These are phyloP conservation scores for Centella asiatica DNA, from an alignment of 129 eudicot genomes.

Conservation along the genomic window DNA sequence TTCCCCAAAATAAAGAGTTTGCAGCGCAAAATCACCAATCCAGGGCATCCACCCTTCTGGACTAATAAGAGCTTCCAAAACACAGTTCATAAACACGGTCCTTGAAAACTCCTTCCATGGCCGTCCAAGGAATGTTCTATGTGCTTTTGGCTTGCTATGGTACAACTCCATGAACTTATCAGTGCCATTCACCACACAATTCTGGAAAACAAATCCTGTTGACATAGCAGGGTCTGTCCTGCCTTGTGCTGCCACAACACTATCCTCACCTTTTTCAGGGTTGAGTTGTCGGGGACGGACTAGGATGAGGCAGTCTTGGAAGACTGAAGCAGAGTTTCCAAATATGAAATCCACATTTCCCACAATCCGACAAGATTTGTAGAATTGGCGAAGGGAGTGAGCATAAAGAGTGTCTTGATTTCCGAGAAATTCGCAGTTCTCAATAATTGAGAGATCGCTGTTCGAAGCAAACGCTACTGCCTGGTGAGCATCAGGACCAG, in stretches of 20 bases:
- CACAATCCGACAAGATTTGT: constrained; percentile 28
- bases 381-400: constrained; percentile 33
- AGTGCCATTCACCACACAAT: constrained; percentile 28
- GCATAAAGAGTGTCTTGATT: constrained; percentile 41
- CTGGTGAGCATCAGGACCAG: constrained; percentile 38
- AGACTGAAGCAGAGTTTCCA: constrained; percentile 30
- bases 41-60: constrained; percentile 38
- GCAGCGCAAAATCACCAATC: constrained; percentile 29
- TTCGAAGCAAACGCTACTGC: constrained; percentile 37
- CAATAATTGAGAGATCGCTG: constrained; percentile 27
- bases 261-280: constrained; percentile 31
- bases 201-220: constrained; percentile 30
- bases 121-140: constrained; percentile 28
- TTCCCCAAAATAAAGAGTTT: constrained; percentile 37
- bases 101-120: constrained; percentile 46
- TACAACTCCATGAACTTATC: constrained; percentile 21
- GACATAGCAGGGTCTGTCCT: constrained; percentile 36
- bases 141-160: constrained; percentile 19
- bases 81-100: constrained; percentile 22
- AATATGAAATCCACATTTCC: constrained; percentile 44
- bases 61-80: constrained; percentile 19
- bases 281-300: constrained; percentile 25
- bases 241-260: constrained; percentile 37
- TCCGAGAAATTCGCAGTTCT: constrained; percentile 32
- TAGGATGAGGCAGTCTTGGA: constrained; percentile 28